These are phyloP conservation scores for Xylaria venustula DNA, from an alignment of 495 filamentous ascomycete genomes.

Conservation along the genomic window DNA sequence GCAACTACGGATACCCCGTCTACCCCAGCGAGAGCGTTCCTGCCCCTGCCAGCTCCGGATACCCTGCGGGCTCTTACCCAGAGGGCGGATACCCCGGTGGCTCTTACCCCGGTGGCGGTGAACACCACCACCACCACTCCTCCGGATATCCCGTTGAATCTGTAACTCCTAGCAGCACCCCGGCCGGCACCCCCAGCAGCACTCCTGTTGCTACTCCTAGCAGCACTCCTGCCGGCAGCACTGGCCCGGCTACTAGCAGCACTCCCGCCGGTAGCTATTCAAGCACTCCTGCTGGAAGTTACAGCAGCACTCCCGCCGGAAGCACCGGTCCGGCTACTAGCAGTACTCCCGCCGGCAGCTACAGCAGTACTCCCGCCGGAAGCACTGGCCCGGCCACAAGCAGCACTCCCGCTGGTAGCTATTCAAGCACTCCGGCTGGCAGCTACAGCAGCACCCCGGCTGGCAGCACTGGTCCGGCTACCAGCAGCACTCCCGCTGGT, in stretches of 20 bases:
- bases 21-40: neutral
- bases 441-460: neutral
- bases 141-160: no score
- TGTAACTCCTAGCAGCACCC: no score
- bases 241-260: neutral
- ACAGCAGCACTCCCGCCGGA: neutral
- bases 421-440: neutral
- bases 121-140: neutral
- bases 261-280: neutral
- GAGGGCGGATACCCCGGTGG: no score
- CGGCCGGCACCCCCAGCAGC: neutral
- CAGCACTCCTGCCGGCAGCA: neutral
- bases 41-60: neutral
- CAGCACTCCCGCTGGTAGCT: neutral
- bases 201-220: neutral
- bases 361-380: neutral
- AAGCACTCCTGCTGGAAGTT: neutral
- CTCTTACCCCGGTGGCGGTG: neutral
- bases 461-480: neutral
- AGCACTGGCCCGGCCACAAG: neutral
- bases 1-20: conserved; percentile 12
- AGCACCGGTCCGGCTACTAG: neutral
- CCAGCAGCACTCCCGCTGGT: neutral
- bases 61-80: no score
- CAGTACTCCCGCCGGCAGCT: neutral